Conservation (phyloP, 805 yeast species). For the Teunomyces tritomae region DNA sequence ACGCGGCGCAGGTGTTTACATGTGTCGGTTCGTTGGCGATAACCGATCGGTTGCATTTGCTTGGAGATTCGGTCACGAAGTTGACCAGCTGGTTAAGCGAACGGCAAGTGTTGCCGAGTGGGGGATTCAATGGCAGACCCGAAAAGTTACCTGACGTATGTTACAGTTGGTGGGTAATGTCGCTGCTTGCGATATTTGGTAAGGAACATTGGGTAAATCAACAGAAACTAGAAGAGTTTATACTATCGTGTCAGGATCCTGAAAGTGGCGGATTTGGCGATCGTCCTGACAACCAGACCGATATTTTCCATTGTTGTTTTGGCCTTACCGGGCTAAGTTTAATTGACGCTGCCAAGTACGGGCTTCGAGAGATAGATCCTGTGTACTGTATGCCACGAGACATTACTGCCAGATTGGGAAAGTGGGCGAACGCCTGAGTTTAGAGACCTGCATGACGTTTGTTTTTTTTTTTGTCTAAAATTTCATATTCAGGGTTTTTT, state of each 20-base stretch:
- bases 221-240: constrained; percentile 59
- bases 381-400: constrained; percentile 77
- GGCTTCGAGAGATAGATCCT: constrained; percentile 72
- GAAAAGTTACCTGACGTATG: constrained; percentile 97
- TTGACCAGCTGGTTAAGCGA: constrained; percentile 88
- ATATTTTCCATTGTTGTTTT: constrained; percentile 89
- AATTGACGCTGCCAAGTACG: constrained; percentile 52
- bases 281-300: constrained; percentile 85
- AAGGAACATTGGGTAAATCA: constrained; percentile 77
- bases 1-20: constrained; percentile 87
- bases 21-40: constrained; percentile 82
- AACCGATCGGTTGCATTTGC: constrained; percentile 52
- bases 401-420: constrained; percentile 33
- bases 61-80: constrained; percentile 36
- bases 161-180: constrained; percentile 96
- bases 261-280: constrained; percentile 89
- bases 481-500: too few relatives aligned
- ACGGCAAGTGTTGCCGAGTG: constrained; percentile 71
- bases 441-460: background rate
- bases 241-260: constrained; percentile 72
- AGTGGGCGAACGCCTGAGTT: constrained; percentile 17
- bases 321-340: constrained; percentile 86
- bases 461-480: too few relatives aligned
- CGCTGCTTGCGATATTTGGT: constrained; percentile 65
- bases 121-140: constrained; percentile 96